Percentiles rank a stretch among this genome's conserved stretches.
phyloP scores from a whole-genome alignment of 352 stramenopile species.

The Globisporangium spinosum region DNA sequence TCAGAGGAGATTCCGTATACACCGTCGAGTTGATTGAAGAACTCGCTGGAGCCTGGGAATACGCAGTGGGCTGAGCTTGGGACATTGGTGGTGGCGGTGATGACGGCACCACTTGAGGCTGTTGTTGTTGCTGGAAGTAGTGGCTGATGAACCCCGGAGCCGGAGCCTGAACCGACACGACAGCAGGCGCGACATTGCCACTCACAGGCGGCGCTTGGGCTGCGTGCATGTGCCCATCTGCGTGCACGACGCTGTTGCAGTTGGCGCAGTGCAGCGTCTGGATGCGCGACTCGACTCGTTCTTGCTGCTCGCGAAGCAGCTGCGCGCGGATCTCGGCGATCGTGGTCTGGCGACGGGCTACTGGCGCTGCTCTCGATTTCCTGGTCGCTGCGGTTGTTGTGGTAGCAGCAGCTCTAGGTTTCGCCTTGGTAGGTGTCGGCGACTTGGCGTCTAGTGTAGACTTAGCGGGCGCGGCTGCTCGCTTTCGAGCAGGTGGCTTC shows the following conservation, averaged over 20 bases:
- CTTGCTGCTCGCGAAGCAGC: constrained; percentile 45
- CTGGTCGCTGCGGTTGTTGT: neutral
- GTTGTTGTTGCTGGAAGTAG: constrained; percentile 7
- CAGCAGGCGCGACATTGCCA: neutral
- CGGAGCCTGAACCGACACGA: neutral
- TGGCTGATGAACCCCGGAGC: neutral
- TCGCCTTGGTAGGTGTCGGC: neutral
- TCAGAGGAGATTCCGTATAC: neutral
- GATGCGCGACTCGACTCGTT: constrained; percentile 47
- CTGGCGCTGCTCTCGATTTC: constrained; percentile 3
- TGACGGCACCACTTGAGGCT: neutral
- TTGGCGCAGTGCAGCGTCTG: constrained; percentile 32
- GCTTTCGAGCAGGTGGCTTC: constrained; percentile 6
- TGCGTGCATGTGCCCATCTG: neutral
- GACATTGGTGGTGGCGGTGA: neutral
- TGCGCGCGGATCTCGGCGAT: constrained; percentile 43
- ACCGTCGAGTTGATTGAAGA: neutral
- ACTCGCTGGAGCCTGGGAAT: neutral
- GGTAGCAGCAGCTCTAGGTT: neutral
- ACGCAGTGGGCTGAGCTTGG: neutral
- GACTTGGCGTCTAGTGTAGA: constrained; percentile 1
- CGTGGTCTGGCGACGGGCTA: constrained; percentile 23
- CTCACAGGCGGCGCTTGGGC: neutral
- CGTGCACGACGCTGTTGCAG: constrained; percentile 15
- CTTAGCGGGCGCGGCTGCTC: neutral